Evolutionary conservation across 805 yeast species (phyloP), one percentile per base, ranked within the genome.

Genomic region (Teunomyces funiuensis): DNA sequence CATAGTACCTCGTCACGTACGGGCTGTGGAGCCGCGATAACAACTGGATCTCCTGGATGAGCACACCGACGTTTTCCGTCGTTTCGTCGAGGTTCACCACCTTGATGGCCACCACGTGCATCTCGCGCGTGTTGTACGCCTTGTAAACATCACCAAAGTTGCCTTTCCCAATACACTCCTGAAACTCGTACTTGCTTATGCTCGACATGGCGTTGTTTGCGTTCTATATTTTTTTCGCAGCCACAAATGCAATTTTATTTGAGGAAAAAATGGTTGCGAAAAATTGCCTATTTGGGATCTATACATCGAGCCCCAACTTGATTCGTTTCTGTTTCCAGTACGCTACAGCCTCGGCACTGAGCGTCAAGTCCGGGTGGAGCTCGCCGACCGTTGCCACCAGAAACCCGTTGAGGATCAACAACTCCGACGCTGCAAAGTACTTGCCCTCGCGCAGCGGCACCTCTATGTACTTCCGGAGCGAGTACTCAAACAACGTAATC

Each of bases 121-220:
- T 57, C 17, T 71, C 71, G 11, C 45, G 46, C 39, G 36, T 29
- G 49, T 36, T 45, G 5, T 27, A 41, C 33, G 88, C 93, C 53
- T 72, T 77, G 58, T 80, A 88, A 28, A 88, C 96, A 55, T 86
- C 91, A 11, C 96, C 96, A 68, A 88, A 88, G 50, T 85, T 85
- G 0, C 96, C 96, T 42, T 79, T 72, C 0, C 96, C 96, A 10
- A 88, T 78, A 54, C 89, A 82, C 40, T 77, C 75, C 17, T 70
- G 47, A n/a, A 63, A 36, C 16, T 42, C 44, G 44, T 64, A 65
- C 26, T 50, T 47, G 18, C 15, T 29, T 15, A 36, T 22, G 3
- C 29, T 36, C n/a, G 11, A 37, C 28, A 18, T 11, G 13, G 28
- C n/a, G 16, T 28, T 28, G 17, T 7, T 13, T 28, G 5, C 10